A percentile compares a stretch with the other conserved stretches of the same genome.
These are phyloP conservation scores for Leptodontidium sp. DNA, from an alignment of 2,329 filamentous ascomycete genomes.

Conservation along the genomic window DNA sequence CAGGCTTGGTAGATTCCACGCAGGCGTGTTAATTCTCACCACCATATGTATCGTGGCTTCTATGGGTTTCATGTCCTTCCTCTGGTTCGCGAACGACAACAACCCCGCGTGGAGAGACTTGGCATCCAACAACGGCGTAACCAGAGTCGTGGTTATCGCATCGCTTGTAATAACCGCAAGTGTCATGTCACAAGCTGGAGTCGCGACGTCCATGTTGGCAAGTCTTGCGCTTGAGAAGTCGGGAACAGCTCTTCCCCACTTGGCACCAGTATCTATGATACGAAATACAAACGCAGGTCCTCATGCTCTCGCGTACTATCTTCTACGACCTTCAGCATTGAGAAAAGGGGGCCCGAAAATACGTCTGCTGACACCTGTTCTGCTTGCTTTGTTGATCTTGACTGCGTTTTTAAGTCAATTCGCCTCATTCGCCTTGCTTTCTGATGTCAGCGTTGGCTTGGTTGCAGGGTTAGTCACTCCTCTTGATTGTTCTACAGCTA, in stretches of 20 bases:
- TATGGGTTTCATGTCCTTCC: slow-evolving; percentile 14
- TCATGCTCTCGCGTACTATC: neutral
- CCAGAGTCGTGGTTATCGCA: neutral
- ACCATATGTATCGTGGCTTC: neutral
- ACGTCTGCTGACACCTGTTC: neutral
- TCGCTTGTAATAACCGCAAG: neutral
- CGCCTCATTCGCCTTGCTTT: neutral
- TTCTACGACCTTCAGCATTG: slow-evolving; percentile 1
- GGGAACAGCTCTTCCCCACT: neutral
- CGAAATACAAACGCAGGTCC: neutral
- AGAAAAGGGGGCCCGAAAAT: neutral
- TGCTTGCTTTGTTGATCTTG: neutral
- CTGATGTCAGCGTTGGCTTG: neutral
- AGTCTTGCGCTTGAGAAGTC: slow-evolving; percentile 4
- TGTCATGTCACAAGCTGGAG: neutral
- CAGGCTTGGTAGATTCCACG: slow-evolving; percentile 5
- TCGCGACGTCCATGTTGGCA: slow-evolving; percentile 15
- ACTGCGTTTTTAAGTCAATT: neutral
- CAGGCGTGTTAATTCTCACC: neutral
- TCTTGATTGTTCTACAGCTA: neutral
- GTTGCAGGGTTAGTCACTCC: neutral
- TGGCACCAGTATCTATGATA: slow-evolving; percentile 5
- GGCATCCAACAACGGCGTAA: neutral
- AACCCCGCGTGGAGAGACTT: slow-evolving; percentile 5
- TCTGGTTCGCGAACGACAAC: slow-evolving; percentile 13